Evolutionary conservation across 306 rosid species (phyloP).

Genomic region (Sindora glabra): DNA sequence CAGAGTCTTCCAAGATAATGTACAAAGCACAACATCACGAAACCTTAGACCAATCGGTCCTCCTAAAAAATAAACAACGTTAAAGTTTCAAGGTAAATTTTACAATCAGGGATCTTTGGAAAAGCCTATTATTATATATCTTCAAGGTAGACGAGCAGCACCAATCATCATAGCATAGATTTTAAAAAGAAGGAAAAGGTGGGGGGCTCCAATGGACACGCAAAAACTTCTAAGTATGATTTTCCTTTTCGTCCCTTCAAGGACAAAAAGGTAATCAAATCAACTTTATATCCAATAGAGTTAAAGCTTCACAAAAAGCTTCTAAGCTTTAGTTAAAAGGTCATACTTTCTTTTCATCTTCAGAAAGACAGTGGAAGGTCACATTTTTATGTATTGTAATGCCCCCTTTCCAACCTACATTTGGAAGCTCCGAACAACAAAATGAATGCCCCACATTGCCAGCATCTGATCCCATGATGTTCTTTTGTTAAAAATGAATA

Average conservation of each 20-base stretch:
- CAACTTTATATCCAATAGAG: constrained; percentile 30
- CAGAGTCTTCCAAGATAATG: too few relatives aligned
- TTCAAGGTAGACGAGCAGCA: too few relatives aligned
- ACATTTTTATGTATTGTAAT: not conserved
- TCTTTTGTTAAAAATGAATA: constrained; percentile 5
- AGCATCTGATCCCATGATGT: constrained; percentile 42
- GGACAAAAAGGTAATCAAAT: constrained; percentile 39
- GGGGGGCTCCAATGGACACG: constrained; percentile 9
- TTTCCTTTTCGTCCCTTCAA: constrained; percentile 14
- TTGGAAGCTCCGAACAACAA: not conserved
- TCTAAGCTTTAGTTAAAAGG: constrained; percentile 19
- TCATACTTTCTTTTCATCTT: not conserved
- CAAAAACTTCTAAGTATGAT: constrained; percentile 24
- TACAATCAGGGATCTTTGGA: too few relatives aligned
- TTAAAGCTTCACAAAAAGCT: constrained; percentile 18
- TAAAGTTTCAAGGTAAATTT: too few relatives aligned
- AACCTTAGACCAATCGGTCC: not conserved
- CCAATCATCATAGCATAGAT: too few relatives aligned
- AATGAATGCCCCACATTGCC: constrained; percentile 7
- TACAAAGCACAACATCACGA: too few relatives aligned
- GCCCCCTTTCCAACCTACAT: constrained; percentile 3
- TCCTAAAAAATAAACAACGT: not conserved
- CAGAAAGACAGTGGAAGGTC: not conserved
- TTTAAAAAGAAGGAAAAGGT: too few relatives aligned
- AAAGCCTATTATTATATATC: too few relatives aligned